A percentile compares a stretch with the other conserved stretches of the same genome.
Conservation (phyloP, 768 basidiomycete genomes). For the Kwoniella dejecticola region DNA sequence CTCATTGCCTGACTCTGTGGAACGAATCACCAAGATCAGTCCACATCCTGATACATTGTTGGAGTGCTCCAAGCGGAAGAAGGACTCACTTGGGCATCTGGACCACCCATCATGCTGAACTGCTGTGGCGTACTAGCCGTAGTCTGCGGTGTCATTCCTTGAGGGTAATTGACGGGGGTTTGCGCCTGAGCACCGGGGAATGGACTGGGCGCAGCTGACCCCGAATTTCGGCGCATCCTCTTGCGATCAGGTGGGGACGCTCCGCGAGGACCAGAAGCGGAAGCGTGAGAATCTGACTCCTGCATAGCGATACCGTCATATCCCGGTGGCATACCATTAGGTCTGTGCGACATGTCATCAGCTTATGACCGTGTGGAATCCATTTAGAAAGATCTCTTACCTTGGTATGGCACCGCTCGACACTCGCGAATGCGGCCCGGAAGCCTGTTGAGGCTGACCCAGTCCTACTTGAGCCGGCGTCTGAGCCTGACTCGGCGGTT, state of each 20-base stretch:
- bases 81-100: constrained; percentile 26
- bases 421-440: constrained; percentile 20
- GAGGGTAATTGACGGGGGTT: constrained; percentile 27
- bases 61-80: no score
- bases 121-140: constrained; percentile 29
- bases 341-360: constrained; percentile 18
- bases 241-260: constrained; percentile 48
- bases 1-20: constrained; percentile 28
- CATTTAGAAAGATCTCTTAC: no score
- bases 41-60: no score
- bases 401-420: constrained; percentile 25
- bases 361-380: no score
- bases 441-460: constrained; percentile 12
- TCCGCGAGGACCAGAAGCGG: constrained; percentile 16
- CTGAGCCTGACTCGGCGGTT: constrained; percentile 1
- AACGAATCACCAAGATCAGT: not conserved
- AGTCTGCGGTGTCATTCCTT: constrained; percentile 28
- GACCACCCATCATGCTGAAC: constrained; percentile 20
- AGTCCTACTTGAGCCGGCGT: constrained; percentile 11
- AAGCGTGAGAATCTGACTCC: constrained; percentile 23
- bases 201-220: constrained; percentile 42
- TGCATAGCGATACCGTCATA: constrained; percentile 22
- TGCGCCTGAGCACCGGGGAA: constrained; percentile 27
- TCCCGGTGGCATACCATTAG: constrained; percentile 23
- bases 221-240: constrained; percentile 47